Evolutionary conservation across 306 rosid genomes (phyloP).

Genomic region (Cicer bijugum): DNA sequence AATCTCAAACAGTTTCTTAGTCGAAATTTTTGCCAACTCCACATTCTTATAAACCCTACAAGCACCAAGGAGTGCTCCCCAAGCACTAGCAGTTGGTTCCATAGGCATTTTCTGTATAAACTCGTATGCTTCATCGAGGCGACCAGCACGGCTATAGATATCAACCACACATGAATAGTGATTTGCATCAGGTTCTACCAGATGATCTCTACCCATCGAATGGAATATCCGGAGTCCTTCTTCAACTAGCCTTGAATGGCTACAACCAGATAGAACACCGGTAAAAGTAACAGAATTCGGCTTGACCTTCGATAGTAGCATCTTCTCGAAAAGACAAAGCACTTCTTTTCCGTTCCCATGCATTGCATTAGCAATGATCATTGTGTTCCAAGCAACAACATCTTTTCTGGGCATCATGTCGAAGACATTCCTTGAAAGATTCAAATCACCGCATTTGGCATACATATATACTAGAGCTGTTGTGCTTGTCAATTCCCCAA

Average conservation of each 20-base stretch:
- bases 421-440: slow-evolving; percentile 48
- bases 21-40: slow-evolving; percentile 53
- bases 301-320: slow-evolving; percentile 49
- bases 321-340: slow-evolving; percentile 47
- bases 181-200: slow-evolving; percentile 50
- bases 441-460: slow-evolving; percentile 63
- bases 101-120: slow-evolving; percentile 58
- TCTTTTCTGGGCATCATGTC: slow-evolving; percentile 50
- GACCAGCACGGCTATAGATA: slow-evolving; percentile 55
- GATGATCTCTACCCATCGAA: slow-evolving; percentile 58
- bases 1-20: slow-evolving; percentile 52
- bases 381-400: slow-evolving; percentile 61
- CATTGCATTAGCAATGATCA: slow-evolving; percentile 59
- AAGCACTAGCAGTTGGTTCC: slow-evolving; percentile 58
- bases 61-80: slow-evolving; percentile 64
- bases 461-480: slow-evolving; percentile 54
- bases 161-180: slow-evolving; percentile 62
- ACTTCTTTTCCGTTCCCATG: slow-evolving; percentile 61
- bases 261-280: slow-evolving; percentile 61
- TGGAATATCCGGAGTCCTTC: slow-evolving; percentile 50
- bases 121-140: slow-evolving; percentile 52
- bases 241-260: slow-evolving; percentile 60
- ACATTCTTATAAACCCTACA: slow-evolving; percentile 59
- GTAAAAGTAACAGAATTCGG: slow-evolving; percentile 58
- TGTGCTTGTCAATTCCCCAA: slow-evolving; percentile 46